These are phyloP conservation scores for Carex arenaria DNA, from an alignment of 202 grass and related monocot genomes.

Conservation along the genomic window DNA sequence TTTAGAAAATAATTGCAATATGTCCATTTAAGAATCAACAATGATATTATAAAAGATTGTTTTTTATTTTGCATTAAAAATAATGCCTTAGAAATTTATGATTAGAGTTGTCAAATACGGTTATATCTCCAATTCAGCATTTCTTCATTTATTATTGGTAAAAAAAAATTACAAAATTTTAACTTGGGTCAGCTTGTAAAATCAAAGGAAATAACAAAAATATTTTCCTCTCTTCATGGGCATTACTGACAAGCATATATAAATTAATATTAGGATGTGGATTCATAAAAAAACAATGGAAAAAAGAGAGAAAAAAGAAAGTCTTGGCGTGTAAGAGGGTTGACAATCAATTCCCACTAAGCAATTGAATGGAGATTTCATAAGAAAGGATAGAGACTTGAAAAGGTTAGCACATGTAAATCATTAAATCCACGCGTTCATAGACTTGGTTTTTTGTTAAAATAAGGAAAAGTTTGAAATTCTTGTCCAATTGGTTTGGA, in stretches of 20 bases:
- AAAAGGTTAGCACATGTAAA: background rate
- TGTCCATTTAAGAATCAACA: too few species aligned
- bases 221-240: too few species aligned
- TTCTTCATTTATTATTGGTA: too few species aligned
- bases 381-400: background rate
- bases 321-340: constrained; percentile 22
- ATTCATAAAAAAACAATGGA: background rate
- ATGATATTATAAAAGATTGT: too few species aligned
- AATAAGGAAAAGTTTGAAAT: background rate
- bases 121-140: too few species aligned
- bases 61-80: too few species aligned
- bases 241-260: background rate
- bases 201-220: too few species aligned
- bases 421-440: constrained; percentile 1
- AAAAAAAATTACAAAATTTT: too few species aligned
- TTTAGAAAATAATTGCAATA: too few species aligned
- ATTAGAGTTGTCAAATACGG: too few species aligned
- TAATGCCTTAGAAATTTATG: too few species aligned
- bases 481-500: background rate
- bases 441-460: background rate
- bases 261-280: background rate
- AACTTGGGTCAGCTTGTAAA: too few species aligned
- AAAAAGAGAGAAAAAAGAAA: background rate
- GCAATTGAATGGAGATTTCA: constrained; percentile 19
- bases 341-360: constrained; percentile 3